Base-by-base conservation (phyloP, 2,329 filamentous ascomycete genomes). In the Pseudocercospora vitis region DNA sequence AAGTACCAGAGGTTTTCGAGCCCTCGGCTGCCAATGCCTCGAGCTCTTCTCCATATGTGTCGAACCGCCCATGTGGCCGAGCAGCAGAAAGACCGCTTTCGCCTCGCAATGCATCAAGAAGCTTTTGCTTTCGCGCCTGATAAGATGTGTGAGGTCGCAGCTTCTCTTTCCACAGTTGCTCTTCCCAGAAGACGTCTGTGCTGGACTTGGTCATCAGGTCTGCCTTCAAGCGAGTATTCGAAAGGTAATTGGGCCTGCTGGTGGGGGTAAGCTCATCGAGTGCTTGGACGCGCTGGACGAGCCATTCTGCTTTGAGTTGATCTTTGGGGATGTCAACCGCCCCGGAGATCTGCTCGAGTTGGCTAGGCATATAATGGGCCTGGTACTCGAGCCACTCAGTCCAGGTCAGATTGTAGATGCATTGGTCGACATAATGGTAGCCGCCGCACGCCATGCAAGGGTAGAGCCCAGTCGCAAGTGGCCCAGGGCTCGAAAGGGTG, bases 361-460 rank as follows among this genome's bases (percentile, higher is more conserved):
- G 35, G 48, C 35, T 51, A 18, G 48, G 48, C 48, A 51, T 51
- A 23, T 51, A 23, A 4, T n/a, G 21, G 2, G 29, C 29, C 8
- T 45, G 49, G 19, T 52, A 52, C 14, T 52, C 29, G 9, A 52
- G 40, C 39, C 49, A 52, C 24, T 44, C 28, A 9, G 49, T 33
- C 49, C 28, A 51, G n/a, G 39, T 28, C 2, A 52, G 21, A 23
- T 19, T 45, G n/a, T 51, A 51, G 7, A 51, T 45, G 23, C 48
- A 51, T 9, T 45, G 12, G 1, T 40, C 18, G 19, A 37, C 26
- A 33, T 52, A 52, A 24, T 52, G 49, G n/a, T 35, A 52, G 2
- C 39, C 32, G 19, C 29, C 32, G 16, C 39, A 52, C 11, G 49
- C 45, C 4, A 8, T 9, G 40, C 49, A 52, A 46, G 49, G 39